These are phyloP conservation scores for Tylopilus sp. DNA, from an alignment of 768 basidiomycete species.

Conservation along the genomic window DNA sequence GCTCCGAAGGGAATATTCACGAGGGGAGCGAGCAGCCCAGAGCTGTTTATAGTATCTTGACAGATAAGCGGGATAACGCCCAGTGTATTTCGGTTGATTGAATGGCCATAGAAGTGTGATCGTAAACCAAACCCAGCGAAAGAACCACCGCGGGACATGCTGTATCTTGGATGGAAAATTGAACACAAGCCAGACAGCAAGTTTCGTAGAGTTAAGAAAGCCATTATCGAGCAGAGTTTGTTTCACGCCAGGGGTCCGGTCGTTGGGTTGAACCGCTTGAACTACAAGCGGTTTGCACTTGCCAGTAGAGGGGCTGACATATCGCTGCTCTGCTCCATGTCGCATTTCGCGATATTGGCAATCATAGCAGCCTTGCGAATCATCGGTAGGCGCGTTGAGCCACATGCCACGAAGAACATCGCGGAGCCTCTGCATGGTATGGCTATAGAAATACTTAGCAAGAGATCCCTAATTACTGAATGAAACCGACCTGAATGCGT, in stretches of 20 bases:
- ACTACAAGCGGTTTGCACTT: conserved; percentile 22
- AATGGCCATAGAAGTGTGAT: conserved; percentile 17
- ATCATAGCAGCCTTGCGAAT: conserved; percentile 9
- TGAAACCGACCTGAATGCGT: conserved; percentile 5
- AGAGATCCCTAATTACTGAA: neutral
- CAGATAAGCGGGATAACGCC: conserved; percentile 15
- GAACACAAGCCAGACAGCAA: conserved; percentile 17
- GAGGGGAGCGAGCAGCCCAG: conserved; percentile 21
- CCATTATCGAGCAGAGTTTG: neutral
- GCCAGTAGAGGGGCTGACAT: conserved; percentile 22
- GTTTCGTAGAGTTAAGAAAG: conserved; percentile 1
- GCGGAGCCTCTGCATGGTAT: neutral
- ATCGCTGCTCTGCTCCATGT: conserved; percentile 18
- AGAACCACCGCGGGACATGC: conserved; percentile 7
- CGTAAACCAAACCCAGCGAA: conserved; percentile 17
- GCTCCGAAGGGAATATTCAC: conserved; percentile 20
- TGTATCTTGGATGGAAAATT: neutral
- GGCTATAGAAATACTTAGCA: neutral
- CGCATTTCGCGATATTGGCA: conserved; percentile 14
- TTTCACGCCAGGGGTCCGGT: too few species aligned
- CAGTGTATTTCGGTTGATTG: neutral
- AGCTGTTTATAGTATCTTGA: conserved; percentile 21
- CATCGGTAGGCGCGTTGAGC: neutral
- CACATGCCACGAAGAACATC: neutral
- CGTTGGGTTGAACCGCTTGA: conserved; percentile 21